These are phyloP conservation scores for Batrachochytrium dendrobatidis DNA, from an alignment of 371 early-diverging fungal species.

Conservation along the genomic window DNA sequence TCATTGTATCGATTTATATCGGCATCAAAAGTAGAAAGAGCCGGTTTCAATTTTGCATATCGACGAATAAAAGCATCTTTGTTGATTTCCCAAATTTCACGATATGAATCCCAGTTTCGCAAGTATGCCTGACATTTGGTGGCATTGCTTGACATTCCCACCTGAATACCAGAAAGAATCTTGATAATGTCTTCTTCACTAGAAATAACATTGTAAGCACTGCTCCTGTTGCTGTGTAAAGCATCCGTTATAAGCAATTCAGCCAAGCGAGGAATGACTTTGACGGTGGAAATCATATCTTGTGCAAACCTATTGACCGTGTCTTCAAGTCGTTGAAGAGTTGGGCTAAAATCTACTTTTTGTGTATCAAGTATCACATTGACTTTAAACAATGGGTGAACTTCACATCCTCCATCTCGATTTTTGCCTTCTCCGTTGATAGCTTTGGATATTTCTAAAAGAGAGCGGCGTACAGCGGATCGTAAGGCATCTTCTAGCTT, in stretches of 20 bases:
- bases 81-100: slow-evolving; percentile 59
- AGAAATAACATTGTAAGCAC: slow-evolving; percentile 37
- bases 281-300: slow-evolving; percentile 44
- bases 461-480: slow-evolving; percentile 37
- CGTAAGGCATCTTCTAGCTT: slow-evolving; percentile 48
- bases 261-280: slow-evolving; percentile 30
- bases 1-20: slow-evolving; percentile 57
- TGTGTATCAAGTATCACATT: slow-evolving; percentile 47
- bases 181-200: slow-evolving; percentile 49
- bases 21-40: slow-evolving; percentile 53
- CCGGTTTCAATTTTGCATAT: slow-evolving; percentile 53
- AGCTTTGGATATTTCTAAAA: slow-evolving; percentile 46
- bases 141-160: slow-evolving; percentile 47
- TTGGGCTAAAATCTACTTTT: slow-evolving; percentile 48
- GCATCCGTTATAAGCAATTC: slow-evolving; percentile 19
- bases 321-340: slow-evolving; percentile 38
- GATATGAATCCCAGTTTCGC: slow-evolving; percentile 50
- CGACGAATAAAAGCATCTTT: slow-evolving; percentile 57
- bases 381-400: slow-evolving; percentile 51
- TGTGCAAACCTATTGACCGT: slow-evolving; percentile 40
- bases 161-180: slow-evolving; percentile 42
- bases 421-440: slow-evolving; percentile 52
- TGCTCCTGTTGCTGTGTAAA: too few relatives aligned
- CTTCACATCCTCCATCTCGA: slow-evolving; percentile 36
- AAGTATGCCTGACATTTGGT: slow-evolving; percentile 45